Evolutionary conservation across 192 early-diverging fungal species (phyloP).

Genomic region (Cladochytrium replicatum): DNA sequence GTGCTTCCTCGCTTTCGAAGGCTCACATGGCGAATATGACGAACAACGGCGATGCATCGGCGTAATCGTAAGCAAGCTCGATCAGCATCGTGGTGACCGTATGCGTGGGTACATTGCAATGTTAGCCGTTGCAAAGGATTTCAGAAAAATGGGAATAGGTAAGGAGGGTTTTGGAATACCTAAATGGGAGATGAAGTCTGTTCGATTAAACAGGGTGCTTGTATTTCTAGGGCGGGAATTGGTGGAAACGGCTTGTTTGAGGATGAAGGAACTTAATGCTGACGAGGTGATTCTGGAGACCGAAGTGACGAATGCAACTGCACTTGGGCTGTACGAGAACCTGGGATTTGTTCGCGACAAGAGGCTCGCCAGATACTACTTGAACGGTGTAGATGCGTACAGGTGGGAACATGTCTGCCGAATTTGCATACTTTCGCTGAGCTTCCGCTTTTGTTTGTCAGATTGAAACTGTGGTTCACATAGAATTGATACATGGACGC

Average conservation of each 20-base stretch:
- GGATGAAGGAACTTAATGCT: conserved; percentile 64
- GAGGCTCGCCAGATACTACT: conserved; percentile 79
- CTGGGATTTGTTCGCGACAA: conserved; percentile 94
- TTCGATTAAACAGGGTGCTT: conserved; percentile 5
- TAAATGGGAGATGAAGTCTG: too few relatives aligned
- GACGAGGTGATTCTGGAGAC: conserved; percentile 93
- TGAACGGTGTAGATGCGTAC: conserved; percentile 89
- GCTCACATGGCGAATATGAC: conserved; percentile 26
- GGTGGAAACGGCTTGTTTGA: conserved; percentile 58
- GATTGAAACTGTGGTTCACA: conserved; percentile 22
- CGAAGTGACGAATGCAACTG: conserved; percentile 74
- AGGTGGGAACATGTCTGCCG: conserved; percentile 17
- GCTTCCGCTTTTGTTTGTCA: too few relatives aligned
- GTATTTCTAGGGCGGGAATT: conserved; percentile 42
- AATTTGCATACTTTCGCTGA: background rate
- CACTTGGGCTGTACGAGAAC: conserved; percentile 76
- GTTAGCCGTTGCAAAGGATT: conserved; percentile 79
- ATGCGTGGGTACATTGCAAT: conserved; percentile 94
- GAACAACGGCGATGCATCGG: conserved; percentile 50
- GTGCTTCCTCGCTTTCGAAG: conserved; percentile 58
- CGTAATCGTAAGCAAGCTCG: conserved; percentile 83
- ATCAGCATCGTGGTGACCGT: conserved; percentile 49
- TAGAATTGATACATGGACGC: background rate
- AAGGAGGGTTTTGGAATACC: conserved; percentile 1
- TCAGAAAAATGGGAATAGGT: conserved; percentile 74